Conservation (phyloP, 306 rosid genomes). For the Cyclanthera cordifolia region DNA sequence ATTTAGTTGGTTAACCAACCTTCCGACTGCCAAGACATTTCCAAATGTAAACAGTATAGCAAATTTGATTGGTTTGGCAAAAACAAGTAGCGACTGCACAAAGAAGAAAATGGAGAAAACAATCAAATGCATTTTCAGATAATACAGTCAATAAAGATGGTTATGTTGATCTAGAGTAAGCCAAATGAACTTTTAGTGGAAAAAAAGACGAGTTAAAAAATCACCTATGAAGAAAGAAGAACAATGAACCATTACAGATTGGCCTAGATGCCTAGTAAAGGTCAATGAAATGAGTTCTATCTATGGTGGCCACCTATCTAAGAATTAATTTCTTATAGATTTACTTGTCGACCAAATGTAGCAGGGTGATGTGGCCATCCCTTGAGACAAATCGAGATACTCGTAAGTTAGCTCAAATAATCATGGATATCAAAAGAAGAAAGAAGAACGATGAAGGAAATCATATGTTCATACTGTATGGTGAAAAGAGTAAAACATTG, state of each 20-base stretch:
- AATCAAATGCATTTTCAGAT: conserved; percentile 1
- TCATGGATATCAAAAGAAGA: too few relatives aligned
- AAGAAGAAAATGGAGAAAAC: conserved; percentile 19
- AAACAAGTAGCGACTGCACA: conserved; percentile 78
- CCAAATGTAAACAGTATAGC: conserved; percentile 77
- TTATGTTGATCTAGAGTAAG: not conserved
- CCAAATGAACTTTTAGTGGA: not conserved
- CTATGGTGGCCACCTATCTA: too few relatives aligned
- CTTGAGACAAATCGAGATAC: too few relatives aligned
- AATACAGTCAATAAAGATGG: not conserved
- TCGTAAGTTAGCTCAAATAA: too few relatives aligned
- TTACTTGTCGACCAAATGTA: too few relatives aligned
- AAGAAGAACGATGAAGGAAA: not conserved
- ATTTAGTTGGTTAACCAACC: conserved; percentile 36
- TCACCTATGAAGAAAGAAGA: not conserved
- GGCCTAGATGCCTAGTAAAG: too few relatives aligned
- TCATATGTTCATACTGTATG: too few relatives aligned
- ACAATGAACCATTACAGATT: not conserved
- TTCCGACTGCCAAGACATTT: conserved; percentile 86
- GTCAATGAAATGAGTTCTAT: too few relatives aligned
- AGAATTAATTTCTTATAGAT: too few relatives aligned
- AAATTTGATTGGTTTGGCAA: conserved; percentile 74
- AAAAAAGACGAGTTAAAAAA: not conserved
- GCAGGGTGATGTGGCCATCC: too few relatives aligned
- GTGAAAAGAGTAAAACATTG: not conserved